Base-by-base conservation (phyloP, 352 stramenopile species). In the Phytophthora multivora region DNA sequence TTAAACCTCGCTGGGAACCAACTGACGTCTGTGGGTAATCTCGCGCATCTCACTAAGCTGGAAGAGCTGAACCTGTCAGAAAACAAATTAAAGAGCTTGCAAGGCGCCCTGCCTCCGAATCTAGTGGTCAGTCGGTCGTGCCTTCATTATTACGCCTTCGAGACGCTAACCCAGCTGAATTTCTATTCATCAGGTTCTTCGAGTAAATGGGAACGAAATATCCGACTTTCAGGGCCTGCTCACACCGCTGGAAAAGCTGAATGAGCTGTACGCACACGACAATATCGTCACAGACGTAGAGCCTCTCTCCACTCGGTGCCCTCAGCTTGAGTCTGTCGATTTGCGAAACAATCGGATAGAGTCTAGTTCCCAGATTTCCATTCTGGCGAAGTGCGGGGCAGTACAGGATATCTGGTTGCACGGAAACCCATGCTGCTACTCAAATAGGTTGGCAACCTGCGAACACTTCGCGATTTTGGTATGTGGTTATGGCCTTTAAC, bases 281-380 rank as follows among this genome's bases (percentile, higher is more conserved):
- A 90, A 91, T 40, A 11, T 36, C 9, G 63, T 91, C 31, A 39
- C 39, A 7, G 66, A 88, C 39, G 26, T 88, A 6, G 58, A 62
- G 0, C 15, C 45, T 4, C 42, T 83, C 10, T 59, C 73, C 3
- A 62, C 52, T 4, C 69, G 62, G 12, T 90, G 68, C n/a, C 61
- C 75, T 23, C 60, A 75, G 28, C 67, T 93, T 1, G 84, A 93
- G 58, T 89, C 81, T n/a, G 43, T 93, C n/a, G 83, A 93, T 58
- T 23, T 91, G 0, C 70, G 82, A 28, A 88, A 81, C 64, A 93
- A 91, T 43, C 60, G 63, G 3, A 52, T 93, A n/a, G 62, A 59
- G 0, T 39, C 55, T 0, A 62, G 45, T 6, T 63, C 60, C 2
- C 59, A 86, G 5, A 35, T 77, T 18, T 50, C 28, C 1, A 16